Base-by-base conservation (phyloP, 345 rosid genomes). In the Citrus hindsii region DNA sequence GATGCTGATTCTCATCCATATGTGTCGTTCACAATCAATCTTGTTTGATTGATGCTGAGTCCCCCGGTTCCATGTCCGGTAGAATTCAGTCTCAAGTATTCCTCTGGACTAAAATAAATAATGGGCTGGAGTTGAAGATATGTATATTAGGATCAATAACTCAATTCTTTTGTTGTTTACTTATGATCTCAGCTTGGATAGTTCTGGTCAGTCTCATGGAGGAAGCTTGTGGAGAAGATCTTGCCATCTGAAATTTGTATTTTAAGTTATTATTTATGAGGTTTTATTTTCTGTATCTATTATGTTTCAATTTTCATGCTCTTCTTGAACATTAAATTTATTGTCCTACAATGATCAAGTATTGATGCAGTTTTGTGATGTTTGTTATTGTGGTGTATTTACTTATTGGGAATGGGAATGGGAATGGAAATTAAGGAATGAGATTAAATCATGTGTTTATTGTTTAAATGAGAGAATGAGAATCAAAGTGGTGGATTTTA, bases 1-100 rank as follows among this genome's bases (percentile, higher is more conserved):
- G 99, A 97, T 25, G 83, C 87, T 0, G 99, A 93, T 71, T 40
- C 90, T 19, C 81, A 96, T 82, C 95, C 98, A 0, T 97, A 97
- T 16, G 98, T 94, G 75, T 94, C 95, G 76, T 92, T 94, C 94
- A 93, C 99, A 5, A 93, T 97, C 90, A 96, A 91, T 86, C 86
- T 96, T 80, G 87, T 82, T 38, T 95, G 85, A 93, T 79, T 30
- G 62, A 76, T 42, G 66, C 42, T 7, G 28, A 16, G 77, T 51
- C 18, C 18, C 13, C 53, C 5, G 18, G 77, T 73, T 74, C 35
- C 60, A 58, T 48, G 65, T 53, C 38, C 67, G 19, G 35, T n/a
- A 65, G 48, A 67, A 73, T 53, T 62, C 83, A 24, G 72, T 38
- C 74, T 66, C 61, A 22, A 60, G 79, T 48, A 79, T 77, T 81